Conservation (phyloP, 176 grass and related monocot species). For the Aegilops speltoides region DNA sequence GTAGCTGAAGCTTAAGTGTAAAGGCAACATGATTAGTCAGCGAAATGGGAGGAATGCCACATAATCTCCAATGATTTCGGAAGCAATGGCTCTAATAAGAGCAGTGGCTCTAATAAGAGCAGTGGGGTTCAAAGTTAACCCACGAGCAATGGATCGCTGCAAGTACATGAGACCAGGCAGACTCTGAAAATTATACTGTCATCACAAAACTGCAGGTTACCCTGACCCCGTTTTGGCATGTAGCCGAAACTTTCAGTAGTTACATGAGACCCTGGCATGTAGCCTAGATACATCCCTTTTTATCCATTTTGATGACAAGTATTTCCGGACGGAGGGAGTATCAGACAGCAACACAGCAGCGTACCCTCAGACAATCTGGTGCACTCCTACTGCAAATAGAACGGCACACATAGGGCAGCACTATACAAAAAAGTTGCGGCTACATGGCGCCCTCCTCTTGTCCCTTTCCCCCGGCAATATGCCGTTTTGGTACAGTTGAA, state of each 20-base stretch:
- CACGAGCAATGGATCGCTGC: background rate
- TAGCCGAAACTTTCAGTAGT: background rate
- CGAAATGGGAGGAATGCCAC: background rate
- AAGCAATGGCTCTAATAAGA: background rate
- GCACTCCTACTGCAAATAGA: background rate
- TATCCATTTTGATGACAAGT: too few relatives aligned
- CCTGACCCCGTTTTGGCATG: background rate
- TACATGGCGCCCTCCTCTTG: background rate
- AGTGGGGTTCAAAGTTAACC: background rate
- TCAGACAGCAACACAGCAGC: background rate
- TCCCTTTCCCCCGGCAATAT: background rate
- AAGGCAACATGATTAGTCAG: conserved; percentile 13
- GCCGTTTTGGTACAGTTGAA: background rate
- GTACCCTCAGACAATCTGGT: background rate
- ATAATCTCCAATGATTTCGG: background rate
- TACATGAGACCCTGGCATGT: too few relatives aligned
- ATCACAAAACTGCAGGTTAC: background rate
- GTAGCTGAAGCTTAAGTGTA: background rate
- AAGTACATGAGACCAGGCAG: background rate
- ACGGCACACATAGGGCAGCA: background rate
- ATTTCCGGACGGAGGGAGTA: too few relatives aligned
- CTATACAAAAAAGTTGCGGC: background rate
- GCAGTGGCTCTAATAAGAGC: background rate
- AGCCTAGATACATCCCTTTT: too few relatives aligned
- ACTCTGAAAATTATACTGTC: background rate